phyloP scores from a whole-genome alignment of 164 flowering plant species.

The Magnolia sinica region DNA sequence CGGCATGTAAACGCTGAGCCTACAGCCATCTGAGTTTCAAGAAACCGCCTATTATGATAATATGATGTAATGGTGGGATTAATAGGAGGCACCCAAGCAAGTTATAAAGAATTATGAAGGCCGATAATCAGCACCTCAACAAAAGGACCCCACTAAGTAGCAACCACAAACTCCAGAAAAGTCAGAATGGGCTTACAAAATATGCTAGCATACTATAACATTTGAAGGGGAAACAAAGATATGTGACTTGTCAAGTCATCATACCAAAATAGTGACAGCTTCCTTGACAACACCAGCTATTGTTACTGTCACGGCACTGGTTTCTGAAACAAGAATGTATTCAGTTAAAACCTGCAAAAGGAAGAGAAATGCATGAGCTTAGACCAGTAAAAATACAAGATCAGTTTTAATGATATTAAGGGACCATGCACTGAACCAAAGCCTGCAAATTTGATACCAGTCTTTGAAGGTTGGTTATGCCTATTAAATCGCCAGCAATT shows the following conservation, averaged over 20 bases:
- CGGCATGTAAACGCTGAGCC: neutral
- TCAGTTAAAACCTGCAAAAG: constrained; percentile 87
- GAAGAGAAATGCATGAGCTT: constrained; percentile 2
- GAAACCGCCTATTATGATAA: neutral
- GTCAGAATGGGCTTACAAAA: neutral
- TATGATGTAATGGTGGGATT: neutral
- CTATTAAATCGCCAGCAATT: neutral
- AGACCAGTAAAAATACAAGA: neutral
- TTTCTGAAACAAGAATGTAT: constrained; percentile 82
- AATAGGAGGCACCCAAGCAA: neutral
- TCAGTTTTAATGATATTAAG: neutral
- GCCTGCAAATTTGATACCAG: neutral
- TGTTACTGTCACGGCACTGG: constrained; percentile 98
- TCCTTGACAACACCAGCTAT: constrained; percentile 98
- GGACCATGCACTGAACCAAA: neutral
- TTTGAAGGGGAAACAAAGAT: too few relatives aligned
- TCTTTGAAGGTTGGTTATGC: neutral
- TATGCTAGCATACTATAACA: neutral
- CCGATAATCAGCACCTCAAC: too few relatives aligned
- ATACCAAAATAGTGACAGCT: constrained; percentile 95
- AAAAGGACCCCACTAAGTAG: neutral
- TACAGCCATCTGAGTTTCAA: neutral
- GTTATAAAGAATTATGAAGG: too few relatives aligned
- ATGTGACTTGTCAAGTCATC: constrained; percentile 1
- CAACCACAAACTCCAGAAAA: constrained; percentile 7